phyloP scores from a whole-genome alignment of 2,329 filamentous ascomycete genomes.

The Claviceps lovelessii region DNA sequence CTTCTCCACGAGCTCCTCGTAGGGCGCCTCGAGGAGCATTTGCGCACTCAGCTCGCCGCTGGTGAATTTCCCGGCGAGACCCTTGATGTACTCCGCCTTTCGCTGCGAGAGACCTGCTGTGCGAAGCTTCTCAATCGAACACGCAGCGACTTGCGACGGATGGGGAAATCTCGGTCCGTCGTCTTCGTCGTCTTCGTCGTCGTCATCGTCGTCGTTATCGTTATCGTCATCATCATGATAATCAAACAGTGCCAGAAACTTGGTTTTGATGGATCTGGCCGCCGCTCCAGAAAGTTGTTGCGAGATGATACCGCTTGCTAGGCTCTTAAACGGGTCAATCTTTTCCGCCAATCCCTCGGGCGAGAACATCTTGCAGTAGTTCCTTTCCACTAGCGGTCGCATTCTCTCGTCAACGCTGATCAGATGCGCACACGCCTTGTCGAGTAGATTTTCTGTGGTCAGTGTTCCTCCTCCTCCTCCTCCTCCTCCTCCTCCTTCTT shows the following conservation, averaged over 20 bases:
- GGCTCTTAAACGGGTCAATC: conserved; percentile 74
- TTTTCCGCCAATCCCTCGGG: conserved; percentile 68
- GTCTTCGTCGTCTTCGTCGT: conserved; percentile 11
- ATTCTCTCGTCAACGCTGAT: conserved; percentile 59
- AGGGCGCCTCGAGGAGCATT: conserved; percentile 63
- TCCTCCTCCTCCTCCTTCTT: conserved; percentile 19
- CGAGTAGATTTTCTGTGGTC: conserved; percentile 59
- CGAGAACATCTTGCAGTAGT: conserved; percentile 68
- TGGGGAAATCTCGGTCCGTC: conserved; percentile 47
- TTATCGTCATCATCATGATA: conserved; percentile 15
- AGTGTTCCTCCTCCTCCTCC: conserved; percentile 14
- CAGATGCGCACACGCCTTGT: conserved; percentile 62
- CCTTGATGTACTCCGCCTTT: conserved; percentile 89
- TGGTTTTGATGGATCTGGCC: conserved; percentile 74
- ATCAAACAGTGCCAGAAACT: conserved; percentile 63
- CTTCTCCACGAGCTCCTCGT: conserved; percentile 72
- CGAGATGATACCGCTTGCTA: conserved; percentile 80
- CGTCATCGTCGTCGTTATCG: conserved; percentile 2
- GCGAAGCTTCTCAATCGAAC: conserved; percentile 53
- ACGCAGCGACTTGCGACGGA: conserved; percentile 55
- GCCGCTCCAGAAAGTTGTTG: conserved; percentile 94
- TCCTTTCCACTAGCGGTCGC: conserved; percentile 53
- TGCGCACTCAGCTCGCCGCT: conserved; percentile 59
- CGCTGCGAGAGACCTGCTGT: conserved; percentile 81
- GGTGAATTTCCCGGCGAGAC: conserved; percentile 68